These are phyloP conservation scores for Lachancea waltii DNA, from an alignment of 805 yeast species.

Conservation along the genomic window DNA sequence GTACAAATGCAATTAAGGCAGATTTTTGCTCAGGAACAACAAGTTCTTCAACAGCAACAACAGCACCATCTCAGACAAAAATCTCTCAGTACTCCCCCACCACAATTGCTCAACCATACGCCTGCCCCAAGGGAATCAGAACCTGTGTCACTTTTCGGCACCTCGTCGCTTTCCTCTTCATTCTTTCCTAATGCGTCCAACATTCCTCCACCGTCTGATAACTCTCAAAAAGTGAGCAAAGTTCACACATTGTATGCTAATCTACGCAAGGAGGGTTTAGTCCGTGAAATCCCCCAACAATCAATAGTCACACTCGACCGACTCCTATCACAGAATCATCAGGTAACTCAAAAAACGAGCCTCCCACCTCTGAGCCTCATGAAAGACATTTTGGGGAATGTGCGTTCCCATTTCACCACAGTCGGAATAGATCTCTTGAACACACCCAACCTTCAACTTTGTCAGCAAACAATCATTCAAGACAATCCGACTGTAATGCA, in stretches of 20 bases:
- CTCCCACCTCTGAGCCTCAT: constrained; percentile 24
- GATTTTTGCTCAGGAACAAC: constrained; percentile 21
- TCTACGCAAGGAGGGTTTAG: constrained; percentile 16
- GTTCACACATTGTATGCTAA: constrained; percentile 5
- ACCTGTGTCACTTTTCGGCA: constrained; percentile 5
- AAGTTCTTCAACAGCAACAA: constrained; percentile 21
- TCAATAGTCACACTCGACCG: constrained; percentile 26
- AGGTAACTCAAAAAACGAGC: constrained; percentile 8
- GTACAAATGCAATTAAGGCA: constrained; percentile 20
- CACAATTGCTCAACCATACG: constrained; percentile 13
- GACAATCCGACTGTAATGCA: constrained; percentile 24
- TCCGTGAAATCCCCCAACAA: constrained; percentile 24
- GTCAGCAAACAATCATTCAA: constrained; percentile 30
- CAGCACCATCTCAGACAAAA: constrained; percentile 18
- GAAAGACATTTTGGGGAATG: constrained; percentile 24
- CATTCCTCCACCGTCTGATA: constrained; percentile 7
- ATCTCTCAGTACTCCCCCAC: constrained; percentile 15
- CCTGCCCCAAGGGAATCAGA: constrained; percentile 7
- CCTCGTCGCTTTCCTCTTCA: constrained; percentile 6
- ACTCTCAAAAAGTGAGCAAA: constrained; percentile 1
- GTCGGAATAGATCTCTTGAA: constrained; percentile 26
- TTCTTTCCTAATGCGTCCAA: constrained; percentile 8
- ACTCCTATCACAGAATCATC: constrained; percentile 13
- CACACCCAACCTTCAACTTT: constrained; percentile 26
- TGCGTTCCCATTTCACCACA: constrained; percentile 29